These are phyloP conservation scores for Boletus barrowsii DNA, from an alignment of 768 basidiomycete genomes.

Conservation along the genomic window DNA sequence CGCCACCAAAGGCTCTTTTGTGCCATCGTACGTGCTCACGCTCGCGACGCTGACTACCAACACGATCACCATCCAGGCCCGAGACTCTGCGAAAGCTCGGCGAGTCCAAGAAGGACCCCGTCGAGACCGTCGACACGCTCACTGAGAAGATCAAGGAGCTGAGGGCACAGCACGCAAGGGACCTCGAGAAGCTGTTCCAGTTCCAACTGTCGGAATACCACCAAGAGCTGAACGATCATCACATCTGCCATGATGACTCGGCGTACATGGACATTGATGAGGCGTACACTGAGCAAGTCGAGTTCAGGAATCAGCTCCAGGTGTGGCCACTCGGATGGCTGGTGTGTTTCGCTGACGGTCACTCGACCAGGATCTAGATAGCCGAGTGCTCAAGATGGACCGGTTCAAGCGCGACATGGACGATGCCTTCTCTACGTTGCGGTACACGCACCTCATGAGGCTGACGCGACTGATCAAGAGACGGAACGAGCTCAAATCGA, in stretches of 20 bases:
- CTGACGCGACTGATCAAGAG: conserved; percentile 16
- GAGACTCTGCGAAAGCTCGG: conserved; percentile 24
- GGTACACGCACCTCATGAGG: conserved; percentile 31
- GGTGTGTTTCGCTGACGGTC: not conserved
- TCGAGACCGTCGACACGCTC: conserved; percentile 28
- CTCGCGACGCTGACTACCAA: not conserved
- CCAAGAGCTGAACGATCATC: conserved; percentile 34
- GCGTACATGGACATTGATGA: conserved; percentile 29
- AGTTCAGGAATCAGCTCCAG: conserved; percentile 24
- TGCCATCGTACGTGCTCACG: conserved; percentile 37
- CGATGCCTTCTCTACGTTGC: conserved; percentile 27
- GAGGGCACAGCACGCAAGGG: conserved; percentile 28
- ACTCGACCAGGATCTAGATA: conserved; percentile 19
- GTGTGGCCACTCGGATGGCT: conserved; percentile 1
- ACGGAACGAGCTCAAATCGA: conserved; percentile 6
- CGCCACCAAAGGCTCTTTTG: conserved; percentile 35
- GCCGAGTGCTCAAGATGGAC: conserved; percentile 13
- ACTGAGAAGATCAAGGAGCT: conserved; percentile 29
- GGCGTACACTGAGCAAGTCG: conserved; percentile 22
- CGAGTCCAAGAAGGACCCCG: not conserved
- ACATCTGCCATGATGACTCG: conserved; percentile 21
- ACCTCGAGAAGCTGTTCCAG: conserved; percentile 29
- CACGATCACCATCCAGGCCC: conserved; percentile 7
- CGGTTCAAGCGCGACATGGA: conserved; percentile 25
- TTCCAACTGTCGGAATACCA: conserved; percentile 31